A percentile compares a stretch with the other conserved stretches of the same genome.
Conservation (phyloP, 805 yeast genomes). For the Peterozyma xylosa region DNA sequence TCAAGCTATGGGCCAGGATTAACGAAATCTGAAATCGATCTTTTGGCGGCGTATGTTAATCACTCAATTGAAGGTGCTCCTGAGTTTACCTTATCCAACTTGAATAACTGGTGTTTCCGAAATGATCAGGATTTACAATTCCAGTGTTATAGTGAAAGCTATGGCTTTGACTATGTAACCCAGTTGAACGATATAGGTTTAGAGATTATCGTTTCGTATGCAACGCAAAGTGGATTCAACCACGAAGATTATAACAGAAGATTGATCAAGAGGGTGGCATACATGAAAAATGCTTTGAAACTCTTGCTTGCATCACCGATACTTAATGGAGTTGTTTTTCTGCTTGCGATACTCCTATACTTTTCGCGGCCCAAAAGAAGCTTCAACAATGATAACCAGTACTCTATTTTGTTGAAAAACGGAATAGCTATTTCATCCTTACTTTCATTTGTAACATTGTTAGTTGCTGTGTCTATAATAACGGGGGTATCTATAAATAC, state of each 20-base stretch:
- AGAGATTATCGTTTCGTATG: conserved; percentile 38
- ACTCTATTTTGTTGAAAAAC: conserved; percentile 28
- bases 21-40: conserved; percentile 40
- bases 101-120: conserved; percentile 40
- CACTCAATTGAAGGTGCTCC: conserved; percentile 40
- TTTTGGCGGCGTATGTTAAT: conserved; percentile 38
- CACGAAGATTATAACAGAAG: no score
- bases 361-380: conserved; percentile 30
- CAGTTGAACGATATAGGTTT: conserved; percentile 33
- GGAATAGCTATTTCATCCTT: conserved; percentile 27
- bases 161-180: conserved; percentile 36
- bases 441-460: conserved; percentile 23
- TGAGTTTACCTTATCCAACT: conserved; percentile 32
- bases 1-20: conserved; percentile 21
- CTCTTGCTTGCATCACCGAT: conserved; percentile 14
- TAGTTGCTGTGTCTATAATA: conserved; percentile 23
- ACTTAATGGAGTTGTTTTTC: conserved; percentile 21
- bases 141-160: conserved; percentile 14
- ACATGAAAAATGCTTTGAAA: no score
- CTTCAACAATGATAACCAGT: conserved; percentile 22
- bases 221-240: conserved; percentile 12
- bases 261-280: no score
- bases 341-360: conserved; percentile 17
- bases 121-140: conserved; percentile 8
- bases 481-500: conserved; percentile 20